phyloP scores from a whole-genome alignment of 2,329 filamentous ascomycete species.

The Scytalidium lignicola region DNA sequence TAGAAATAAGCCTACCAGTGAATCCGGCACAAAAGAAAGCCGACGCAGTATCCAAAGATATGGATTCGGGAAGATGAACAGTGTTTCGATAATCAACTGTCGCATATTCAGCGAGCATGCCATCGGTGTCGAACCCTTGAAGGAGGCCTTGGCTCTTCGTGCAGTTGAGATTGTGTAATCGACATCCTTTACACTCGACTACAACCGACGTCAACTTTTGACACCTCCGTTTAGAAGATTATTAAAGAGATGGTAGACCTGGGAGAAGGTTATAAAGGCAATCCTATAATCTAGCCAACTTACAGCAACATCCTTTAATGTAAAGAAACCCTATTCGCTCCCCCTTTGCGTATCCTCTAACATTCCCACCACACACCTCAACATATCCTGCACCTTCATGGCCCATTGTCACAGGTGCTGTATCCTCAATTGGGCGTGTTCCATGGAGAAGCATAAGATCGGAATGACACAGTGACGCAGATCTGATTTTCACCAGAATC shows the following conservation, averaged over 20 bases:
- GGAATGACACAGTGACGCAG: constrained; percentile 33
- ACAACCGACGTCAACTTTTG: no score
- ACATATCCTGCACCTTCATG: no score
- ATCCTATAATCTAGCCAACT: constrained; percentile 10
- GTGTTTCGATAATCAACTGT: constrained; percentile 20
- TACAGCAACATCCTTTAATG: constrained; percentile 18
- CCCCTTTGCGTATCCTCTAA: constrained; percentile 52
- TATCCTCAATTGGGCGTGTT: not conserved
- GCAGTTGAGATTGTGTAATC: constrained; percentile 19
- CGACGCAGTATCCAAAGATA: constrained; percentile 18
- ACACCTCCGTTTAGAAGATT: no score
- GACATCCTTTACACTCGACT: constrained; percentile 11
- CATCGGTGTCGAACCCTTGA: constrained; percentile 20
- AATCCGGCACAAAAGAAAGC: constrained; percentile 27
- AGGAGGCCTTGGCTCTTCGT: constrained; percentile 18
- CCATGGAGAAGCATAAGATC: constrained; percentile 20
- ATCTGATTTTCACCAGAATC: constrained; percentile 31
- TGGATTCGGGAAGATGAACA: constrained; percentile 19
- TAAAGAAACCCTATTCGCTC: constrained; percentile 45
- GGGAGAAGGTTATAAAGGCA: no score
- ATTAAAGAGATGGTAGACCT: no score
- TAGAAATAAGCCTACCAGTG: constrained; percentile 11
- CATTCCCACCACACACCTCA: constrained; percentile 33
- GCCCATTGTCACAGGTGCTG: constrained; percentile 29
- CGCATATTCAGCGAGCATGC: constrained; percentile 22